A percentile compares a stretch with the other conserved stretches of the same genome.
Conservation (phyloP, 2,329 filamentous ascomycete genomes). For the Microsporum audouinii region DNA sequence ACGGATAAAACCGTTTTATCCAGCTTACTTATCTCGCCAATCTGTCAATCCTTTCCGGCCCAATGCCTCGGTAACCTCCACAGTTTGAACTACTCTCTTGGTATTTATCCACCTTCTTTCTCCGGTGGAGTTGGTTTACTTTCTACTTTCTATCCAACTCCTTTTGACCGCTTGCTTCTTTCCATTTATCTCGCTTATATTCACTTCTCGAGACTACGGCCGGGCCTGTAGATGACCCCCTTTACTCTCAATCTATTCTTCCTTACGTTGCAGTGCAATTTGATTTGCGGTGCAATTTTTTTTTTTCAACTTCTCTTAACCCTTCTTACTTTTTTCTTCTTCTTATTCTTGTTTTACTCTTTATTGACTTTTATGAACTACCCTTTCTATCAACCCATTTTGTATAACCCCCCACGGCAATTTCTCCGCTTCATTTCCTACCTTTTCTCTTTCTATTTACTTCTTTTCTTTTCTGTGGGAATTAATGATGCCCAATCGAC, state of each 20-base stretch:
- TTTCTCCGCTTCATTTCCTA: background rate
- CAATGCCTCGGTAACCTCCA: background rate
- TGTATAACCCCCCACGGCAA: background rate
- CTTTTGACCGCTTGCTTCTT: background rate
- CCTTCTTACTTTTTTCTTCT: slow-evolving; percentile 3
- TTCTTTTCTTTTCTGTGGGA: background rate
- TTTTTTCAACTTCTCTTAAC: background rate
- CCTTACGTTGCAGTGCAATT: slow-evolving; percentile 8
- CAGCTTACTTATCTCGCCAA: background rate
- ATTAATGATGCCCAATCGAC: background rate
- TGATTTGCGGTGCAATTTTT: background rate
- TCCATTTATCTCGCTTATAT: slow-evolving; percentile 1
- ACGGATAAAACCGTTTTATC: background rate
- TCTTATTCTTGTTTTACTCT: slow-evolving; percentile 1
- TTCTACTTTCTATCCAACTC: background rate
- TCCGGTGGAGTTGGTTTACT: background rate
- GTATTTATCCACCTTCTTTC: background rate
- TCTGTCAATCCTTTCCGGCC: background rate
- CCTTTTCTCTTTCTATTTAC: background rate
- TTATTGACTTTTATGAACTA: slow-evolving; percentile 1
- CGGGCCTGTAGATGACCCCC: slow-evolving; percentile 9
- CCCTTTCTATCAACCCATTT: background rate
- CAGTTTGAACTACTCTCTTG: background rate
- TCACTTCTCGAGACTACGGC: slow-evolving; percentile 9
- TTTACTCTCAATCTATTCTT: slow-evolving; percentile 3